Evolutionary conservation across 768 basidiomycete species (phyloP).

Genomic region (Agaricus subrufescens): DNA sequence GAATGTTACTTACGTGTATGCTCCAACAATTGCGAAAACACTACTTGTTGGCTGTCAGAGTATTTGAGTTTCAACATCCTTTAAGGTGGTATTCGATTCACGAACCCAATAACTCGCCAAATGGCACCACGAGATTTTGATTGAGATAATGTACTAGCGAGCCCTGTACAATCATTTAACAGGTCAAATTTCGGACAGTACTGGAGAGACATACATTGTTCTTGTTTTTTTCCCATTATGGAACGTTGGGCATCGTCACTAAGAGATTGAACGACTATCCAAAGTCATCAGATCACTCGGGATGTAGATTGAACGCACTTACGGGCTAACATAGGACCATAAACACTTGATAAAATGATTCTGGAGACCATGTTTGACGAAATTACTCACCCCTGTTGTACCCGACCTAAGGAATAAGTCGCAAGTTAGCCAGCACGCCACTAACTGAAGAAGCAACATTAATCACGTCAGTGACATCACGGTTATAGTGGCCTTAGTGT

Average conservation of each 20-base stretch:
- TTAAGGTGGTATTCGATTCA: neutral
- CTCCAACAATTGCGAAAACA: constrained; percentile 43
- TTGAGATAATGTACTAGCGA: constrained; percentile 36
- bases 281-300: neutral
- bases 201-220: constrained; percentile 33
- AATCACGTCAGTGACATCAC: constrained; percentile 54
- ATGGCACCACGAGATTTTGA: constrained; percentile 43
- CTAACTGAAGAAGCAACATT: neutral
- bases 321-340: constrained; percentile 10
- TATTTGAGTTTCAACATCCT: neutral
- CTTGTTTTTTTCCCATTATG: constrained; percentile 51
- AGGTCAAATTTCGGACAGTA: neutral
- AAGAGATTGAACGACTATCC: constrained; percentile 3
- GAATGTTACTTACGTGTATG: neutral
- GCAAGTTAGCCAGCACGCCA: neutral
- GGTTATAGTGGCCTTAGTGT: constrained; percentile 43
- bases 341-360: neutral
- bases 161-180: constrained; percentile 28
- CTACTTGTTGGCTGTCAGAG: constrained; percentile 44
- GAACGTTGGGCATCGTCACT: constrained; percentile 32
- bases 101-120: constrained; percentile 50
- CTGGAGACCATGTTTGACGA: neutral
- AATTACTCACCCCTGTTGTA: constrained; percentile 42
- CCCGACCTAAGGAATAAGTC: constrained; percentile 25
- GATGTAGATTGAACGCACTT: neutral